These are phyloP conservation scores for Monascus purpureus DNA, from an alignment of 495 filamentous ascomycete genomes.

Conservation along the genomic window DNA sequence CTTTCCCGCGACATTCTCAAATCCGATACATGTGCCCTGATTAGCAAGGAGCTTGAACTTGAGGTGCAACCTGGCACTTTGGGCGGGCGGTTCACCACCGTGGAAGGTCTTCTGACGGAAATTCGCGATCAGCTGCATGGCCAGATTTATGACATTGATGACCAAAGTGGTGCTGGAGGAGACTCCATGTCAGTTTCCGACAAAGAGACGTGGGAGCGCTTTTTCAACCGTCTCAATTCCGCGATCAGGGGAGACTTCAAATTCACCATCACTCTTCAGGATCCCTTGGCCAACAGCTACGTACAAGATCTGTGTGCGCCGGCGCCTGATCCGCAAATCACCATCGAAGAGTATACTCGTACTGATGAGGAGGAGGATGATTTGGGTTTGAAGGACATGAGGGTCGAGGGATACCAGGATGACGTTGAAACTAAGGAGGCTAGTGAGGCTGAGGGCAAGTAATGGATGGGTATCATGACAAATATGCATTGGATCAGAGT, in stretches of 20 bases:
- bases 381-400: conserved; percentile 81
- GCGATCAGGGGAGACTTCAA: conserved; percentile 72
- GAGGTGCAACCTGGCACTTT: conserved; percentile 80
- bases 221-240: conserved; percentile 59
- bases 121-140: conserved; percentile 75
- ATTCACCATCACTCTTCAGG: conserved; percentile 76
- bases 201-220: conserved; percentile 59
- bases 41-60: conserved; percentile 73
- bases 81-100: conserved; percentile 92
- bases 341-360: conserved; percentile 69
- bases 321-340: conserved; percentile 67
- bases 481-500: too few relatives aligned
- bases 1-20: conserved; percentile 89
- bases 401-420: conserved; percentile 71
- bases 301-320: conserved; percentile 71
- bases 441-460: conserved; percentile 1
- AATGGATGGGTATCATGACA: too few relatives aligned
- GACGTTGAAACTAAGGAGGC: conserved; percentile 21
- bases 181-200: conserved; percentile 56
- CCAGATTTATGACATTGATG: conserved; percentile 67
- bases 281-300: conserved; percentile 83
- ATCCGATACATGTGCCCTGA: conserved; percentile 76
- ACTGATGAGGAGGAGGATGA: conserved; percentile 87
- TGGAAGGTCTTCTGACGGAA: conserved; percentile 89
- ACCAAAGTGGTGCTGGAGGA: conserved; percentile 40